Conservation (phyloP, 2,329 filamentous ascomycete species). For the Neurospora sp. region DNA sequence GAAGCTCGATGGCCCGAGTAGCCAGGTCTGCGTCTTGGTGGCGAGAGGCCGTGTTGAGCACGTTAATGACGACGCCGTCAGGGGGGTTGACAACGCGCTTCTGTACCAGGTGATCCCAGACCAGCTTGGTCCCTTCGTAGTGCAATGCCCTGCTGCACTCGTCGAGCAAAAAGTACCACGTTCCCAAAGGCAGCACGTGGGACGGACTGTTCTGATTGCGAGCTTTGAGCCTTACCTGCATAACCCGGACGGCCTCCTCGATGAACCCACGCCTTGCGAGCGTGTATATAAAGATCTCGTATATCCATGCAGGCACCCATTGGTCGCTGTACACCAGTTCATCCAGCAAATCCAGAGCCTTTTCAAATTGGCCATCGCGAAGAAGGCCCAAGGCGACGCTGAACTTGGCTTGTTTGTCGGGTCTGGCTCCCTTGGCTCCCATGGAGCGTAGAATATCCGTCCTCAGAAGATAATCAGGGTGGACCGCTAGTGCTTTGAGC, state of each 20-base stretch:
- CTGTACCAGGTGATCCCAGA: constrained; percentile 53
- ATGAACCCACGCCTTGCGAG: constrained; percentile 64
- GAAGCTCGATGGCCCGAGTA: constrained; percentile 57
- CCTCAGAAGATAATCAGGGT: constrained; percentile 75
- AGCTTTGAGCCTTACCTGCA: constrained; percentile 43
- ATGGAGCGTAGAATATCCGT: constrained; percentile 62
- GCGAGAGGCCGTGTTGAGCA: constrained; percentile 62
- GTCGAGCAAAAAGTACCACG: constrained; percentile 69
- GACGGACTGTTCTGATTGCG: constrained; percentile 16
- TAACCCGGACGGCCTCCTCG: constrained; percentile 63
- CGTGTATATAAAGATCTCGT: constrained; percentile 65
- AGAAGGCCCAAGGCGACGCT: constrained; percentile 64
- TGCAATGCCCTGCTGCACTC: constrained; percentile 55
- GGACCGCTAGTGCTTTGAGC: constrained; percentile 63
- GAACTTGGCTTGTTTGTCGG: constrained; percentile 52
- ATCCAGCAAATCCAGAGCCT: constrained; percentile 63
- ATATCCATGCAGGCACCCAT: constrained; percentile 59
- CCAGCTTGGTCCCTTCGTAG: constrained; percentile 52
- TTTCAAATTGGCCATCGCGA: constrained; percentile 72
- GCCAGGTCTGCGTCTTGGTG: constrained; percentile 59
- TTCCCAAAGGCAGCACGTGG: constrained; percentile 30
- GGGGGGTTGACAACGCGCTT: constrained; percentile 31
- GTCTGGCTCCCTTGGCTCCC: constrained; percentile 59
- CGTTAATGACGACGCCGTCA: constrained; percentile 33
- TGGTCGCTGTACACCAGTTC: constrained; percentile 49